Conservation (phyloP, 2,329 filamentous ascomycete genomes). For the Ophiostoma sp. region DNA sequence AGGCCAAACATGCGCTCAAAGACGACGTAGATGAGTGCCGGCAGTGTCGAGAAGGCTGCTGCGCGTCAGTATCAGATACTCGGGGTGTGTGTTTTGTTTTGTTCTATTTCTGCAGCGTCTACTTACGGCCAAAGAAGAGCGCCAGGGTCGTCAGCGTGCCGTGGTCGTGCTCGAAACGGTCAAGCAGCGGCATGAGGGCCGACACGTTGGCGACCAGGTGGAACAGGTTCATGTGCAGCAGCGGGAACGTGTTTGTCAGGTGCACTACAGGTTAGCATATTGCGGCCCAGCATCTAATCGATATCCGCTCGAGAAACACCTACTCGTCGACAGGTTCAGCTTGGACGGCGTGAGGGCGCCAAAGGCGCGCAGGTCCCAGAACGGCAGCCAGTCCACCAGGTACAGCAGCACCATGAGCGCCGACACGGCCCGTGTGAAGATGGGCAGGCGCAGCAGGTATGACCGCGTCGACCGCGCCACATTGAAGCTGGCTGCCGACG, state of each 20-base stretch:
- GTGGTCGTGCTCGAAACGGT: conserved; percentile 88
- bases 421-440: conserved; percentile 73
- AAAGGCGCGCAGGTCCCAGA: conserved; percentile 71
- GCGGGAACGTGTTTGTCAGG: conserved; percentile 83
- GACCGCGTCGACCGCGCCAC: conserved; percentile 64
- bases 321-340: conserved; percentile 66
- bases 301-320: conserved; percentile 33
- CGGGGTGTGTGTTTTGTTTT: background rate
- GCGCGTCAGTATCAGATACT: background rate
- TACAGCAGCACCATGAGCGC: conserved; percentile 63
- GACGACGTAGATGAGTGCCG: conserved; percentile 73
- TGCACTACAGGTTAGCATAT: conserved; percentile 58
- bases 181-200: conserved; percentile 79
- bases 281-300: no score
- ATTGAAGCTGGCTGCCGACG: conserved; percentile 50
- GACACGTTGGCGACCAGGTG: conserved; percentile 76
- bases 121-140: conserved; percentile 84
- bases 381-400: conserved; percentile 61
- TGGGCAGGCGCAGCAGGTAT: conserved; percentile 77
- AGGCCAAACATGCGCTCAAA: conserved; percentile 68
- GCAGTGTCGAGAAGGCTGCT: conserved; percentile 70
- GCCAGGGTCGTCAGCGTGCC: conserved; percentile 84
- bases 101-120: background rate
- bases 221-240: conserved; percentile 76
- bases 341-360: conserved; percentile 72